Evolutionary conservation across 352 stramenopile species (phyloP).

Genomic region (Phytophthora kernoviae): DNA sequence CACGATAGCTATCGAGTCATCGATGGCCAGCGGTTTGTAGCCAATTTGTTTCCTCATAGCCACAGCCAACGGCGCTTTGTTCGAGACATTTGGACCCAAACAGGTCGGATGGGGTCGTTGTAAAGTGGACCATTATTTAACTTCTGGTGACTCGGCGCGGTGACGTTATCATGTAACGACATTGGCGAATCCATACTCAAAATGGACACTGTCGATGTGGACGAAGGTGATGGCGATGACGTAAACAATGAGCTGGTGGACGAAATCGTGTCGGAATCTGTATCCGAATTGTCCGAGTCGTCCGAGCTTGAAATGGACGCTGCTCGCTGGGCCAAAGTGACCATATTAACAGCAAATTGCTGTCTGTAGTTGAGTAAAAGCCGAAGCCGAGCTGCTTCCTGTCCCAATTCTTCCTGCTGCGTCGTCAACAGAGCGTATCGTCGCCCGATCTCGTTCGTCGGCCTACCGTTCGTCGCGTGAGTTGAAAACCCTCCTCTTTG

Average conservation of each 20-base stretch:
- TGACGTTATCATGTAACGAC: slow-evolving; percentile 23
- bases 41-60: slow-evolving; percentile 51
- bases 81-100: slow-evolving; percentile 23
- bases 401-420: slow-evolving; percentile 47
- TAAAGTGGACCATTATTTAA: slow-evolving; percentile 33
- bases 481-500: neutral
- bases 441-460: slow-evolving; percentile 36
- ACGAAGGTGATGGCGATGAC: slow-evolving; percentile 16
- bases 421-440: slow-evolving; percentile 40
- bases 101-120: slow-evolving; percentile 37
- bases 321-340: slow-evolving; percentile 18
- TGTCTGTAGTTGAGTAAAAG: slow-evolving; percentile 46
- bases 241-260: slow-evolving; percentile 16
- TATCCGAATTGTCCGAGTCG: slow-evolving; percentile 27
- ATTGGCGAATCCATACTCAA: slow-evolving; percentile 18
- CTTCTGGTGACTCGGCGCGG: slow-evolving; percentile 39
- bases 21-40: slow-evolving; percentile 44
- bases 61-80: slow-evolving; percentile 32
- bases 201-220: slow-evolving; percentile 5
- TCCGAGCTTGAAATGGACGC: slow-evolving; percentile 19
- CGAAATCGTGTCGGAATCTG: slow-evolving; percentile 31
- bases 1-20: slow-evolving; percentile 40
- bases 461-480: neutral
- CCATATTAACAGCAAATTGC: slow-evolving; percentile 45
- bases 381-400: slow-evolving; percentile 47